Conservation (phyloP, 2,329 filamentous ascomycete species). For the Talaromyces sp. region DNA sequence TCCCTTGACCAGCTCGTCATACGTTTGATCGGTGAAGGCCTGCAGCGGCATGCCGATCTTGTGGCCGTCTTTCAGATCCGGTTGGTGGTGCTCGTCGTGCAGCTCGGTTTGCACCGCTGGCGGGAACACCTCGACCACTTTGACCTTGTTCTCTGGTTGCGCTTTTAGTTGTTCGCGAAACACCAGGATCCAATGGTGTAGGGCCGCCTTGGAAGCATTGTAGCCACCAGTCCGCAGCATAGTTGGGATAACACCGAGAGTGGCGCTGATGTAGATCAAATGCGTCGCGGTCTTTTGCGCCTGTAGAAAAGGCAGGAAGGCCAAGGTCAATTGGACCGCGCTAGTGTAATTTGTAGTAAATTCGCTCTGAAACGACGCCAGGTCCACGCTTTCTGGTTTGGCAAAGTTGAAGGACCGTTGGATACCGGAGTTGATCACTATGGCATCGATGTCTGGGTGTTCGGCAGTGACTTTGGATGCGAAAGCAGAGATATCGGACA, state of each 20-base stretch:
- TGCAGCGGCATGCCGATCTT: conserved; percentile 52
- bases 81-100: conserved; percentile 52
- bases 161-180: conserved; percentile 47
- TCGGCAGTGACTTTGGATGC: conserved; percentile 28
- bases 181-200: conserved; percentile 51
- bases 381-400: conserved; percentile 44
- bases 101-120: conserved; percentile 56
- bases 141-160: conserved; percentile 40
- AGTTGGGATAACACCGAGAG: conserved; percentile 2
- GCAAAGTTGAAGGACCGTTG: conserved; percentile 49
- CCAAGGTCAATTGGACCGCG: conserved; percentile 46
- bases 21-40: conserved; percentile 50
- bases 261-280: conserved; percentile 30
- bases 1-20: conserved; percentile 40
- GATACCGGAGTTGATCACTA: conserved; percentile 53
- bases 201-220: conserved; percentile 52
- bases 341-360: conserved; percentile 50
- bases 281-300: conserved; percentile 39
- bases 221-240: conserved; percentile 47
- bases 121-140: conserved; percentile 53
- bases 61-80: conserved; percentile 47
- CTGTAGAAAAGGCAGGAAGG: conserved; percentile 48
- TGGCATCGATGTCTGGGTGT: conserved; percentile 49
- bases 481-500: conserved; percentile 37
- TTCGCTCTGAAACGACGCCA: conserved; percentile 41